These are phyloP conservation scores for Mucuna pruriens DNA, from an alignment of 306 rosid genomes.

Conservation along the genomic window DNA sequence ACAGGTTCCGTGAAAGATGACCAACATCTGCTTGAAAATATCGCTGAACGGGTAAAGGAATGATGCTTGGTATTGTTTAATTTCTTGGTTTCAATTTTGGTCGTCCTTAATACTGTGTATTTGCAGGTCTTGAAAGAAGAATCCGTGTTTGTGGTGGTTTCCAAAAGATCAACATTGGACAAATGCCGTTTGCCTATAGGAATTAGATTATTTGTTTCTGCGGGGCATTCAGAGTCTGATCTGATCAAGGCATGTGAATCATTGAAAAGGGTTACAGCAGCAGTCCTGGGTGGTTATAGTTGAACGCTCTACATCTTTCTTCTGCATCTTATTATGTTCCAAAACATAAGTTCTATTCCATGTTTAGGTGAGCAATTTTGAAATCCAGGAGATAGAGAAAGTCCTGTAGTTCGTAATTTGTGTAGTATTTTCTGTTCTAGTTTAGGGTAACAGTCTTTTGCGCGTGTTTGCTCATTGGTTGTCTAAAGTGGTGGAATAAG, in stretches of 20 bases:
- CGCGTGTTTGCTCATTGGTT: constrained; percentile 31
- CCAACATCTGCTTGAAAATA: constrained; percentile 68
- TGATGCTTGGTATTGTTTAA: constrained; percentile 11
- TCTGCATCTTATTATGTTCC: constrained; percentile 18
- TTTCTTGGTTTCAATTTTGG: constrained; percentile 26
- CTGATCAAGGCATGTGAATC: constrained; percentile 74
- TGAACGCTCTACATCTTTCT: constrained; percentile 41
- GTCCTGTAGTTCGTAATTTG: constrained; percentile 32
- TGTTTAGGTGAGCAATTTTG: constrained; percentile 43
- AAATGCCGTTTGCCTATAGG: constrained; percentile 82
- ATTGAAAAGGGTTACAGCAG: constrained; percentile 68
- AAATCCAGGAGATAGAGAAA: constrained; percentile 20
- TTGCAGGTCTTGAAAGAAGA: constrained; percentile 80
- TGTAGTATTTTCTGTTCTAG: constrained; percentile 26
- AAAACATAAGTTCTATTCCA: constrained; percentile 31
- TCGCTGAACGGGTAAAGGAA: constrained; percentile 73
- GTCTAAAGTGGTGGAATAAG: constrained; percentile 36
- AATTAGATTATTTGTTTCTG: constrained; percentile 81
- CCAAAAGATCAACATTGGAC: constrained; percentile 84
- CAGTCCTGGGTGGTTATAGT: constrained; percentile 56
- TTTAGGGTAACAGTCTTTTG: constrained; percentile 31
- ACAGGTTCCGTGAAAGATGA: constrained; percentile 70
- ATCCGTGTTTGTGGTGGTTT: constrained; percentile 66
- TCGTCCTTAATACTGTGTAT: constrained; percentile 25
- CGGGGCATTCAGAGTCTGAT: constrained; percentile 85